A percentile compares a stretch with the other conserved stretches of the same genome.
These are phyloP conservation scores for Neurospora sp. DNA, from an alignment of 2,329 filamentous ascomycete genomes.

Conservation along the genomic window DNA sequence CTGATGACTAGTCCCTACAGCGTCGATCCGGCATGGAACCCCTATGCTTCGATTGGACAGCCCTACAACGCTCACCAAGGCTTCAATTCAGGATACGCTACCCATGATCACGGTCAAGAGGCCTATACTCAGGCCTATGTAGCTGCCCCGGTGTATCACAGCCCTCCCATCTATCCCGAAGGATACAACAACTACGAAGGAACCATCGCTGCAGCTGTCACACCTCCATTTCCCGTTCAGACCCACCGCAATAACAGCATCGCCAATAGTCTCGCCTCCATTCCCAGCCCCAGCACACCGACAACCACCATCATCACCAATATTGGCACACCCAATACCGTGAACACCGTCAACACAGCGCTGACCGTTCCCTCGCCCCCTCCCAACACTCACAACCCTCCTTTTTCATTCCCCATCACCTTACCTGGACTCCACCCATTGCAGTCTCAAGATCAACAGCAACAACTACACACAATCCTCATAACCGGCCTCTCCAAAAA, in stretches of 20 bases:
- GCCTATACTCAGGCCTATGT: neutral
- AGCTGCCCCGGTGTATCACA: neutral
- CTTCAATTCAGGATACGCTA: neutral
- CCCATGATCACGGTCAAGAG: neutral
- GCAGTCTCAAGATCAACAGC: neutral
- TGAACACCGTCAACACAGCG: neutral
- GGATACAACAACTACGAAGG: neutral
- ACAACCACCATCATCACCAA: neutral
- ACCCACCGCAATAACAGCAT: neutral
- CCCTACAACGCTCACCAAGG: neutral
- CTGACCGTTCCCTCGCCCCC: neutral
- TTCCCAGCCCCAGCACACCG: neutral
- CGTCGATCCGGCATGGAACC: neutral
- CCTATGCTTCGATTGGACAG: neutral
- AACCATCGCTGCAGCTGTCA: neutral
- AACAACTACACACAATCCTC: constrained; percentile 9
- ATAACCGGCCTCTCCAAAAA: constrained; percentile 6
- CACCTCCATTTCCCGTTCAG: neutral
- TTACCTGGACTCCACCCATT: neutral
- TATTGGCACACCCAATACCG: neutral
- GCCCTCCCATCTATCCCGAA: neutral
- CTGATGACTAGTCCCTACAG: neutral
- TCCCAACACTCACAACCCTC: neutral
- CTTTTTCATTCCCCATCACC: neutral
- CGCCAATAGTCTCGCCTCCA: neutral